Conservation (phyloP, 164 flowering plant genomes). For the Magnolia officinalis region DNA sequence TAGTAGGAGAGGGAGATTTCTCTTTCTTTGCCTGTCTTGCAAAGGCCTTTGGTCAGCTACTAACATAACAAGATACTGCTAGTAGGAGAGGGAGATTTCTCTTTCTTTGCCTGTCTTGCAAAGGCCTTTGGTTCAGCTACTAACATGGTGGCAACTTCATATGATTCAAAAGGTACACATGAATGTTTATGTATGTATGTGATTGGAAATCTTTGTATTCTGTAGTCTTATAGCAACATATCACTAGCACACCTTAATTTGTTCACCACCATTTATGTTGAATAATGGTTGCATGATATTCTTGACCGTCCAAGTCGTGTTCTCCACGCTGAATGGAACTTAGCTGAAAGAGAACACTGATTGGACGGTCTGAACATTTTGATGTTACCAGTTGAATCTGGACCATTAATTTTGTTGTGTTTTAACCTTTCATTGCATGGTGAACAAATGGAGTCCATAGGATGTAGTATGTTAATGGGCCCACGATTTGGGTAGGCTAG, state of each 20-base stretch:
- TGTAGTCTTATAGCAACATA: not conserved
- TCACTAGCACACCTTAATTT: not conserved
- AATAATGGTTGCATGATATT: not conserved
- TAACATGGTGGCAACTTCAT: conserved; percentile 27
- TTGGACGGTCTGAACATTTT: too few species aligned
- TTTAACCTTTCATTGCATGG: too few species aligned
- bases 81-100: conserved; percentile 39
- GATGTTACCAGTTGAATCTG: too few species aligned
- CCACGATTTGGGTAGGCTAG: too few species aligned
- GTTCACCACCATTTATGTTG: not conserved
- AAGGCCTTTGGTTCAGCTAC: conserved; percentile 19
- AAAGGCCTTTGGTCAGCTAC: conserved; percentile 18
- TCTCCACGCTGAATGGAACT: too few species aligned
- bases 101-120: conserved; percentile 27
- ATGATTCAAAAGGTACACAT: conserved; percentile 12
- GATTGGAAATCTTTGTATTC: not conserved
- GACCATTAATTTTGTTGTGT: too few species aligned
- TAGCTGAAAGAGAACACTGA: too few species aligned
- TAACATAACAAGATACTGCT: conserved; percentile 27
- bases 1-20: conserved; percentile 39
- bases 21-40: conserved; percentile 30
- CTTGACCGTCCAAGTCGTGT: too few species aligned
- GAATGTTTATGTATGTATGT: too few species aligned
- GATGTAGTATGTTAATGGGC: too few species aligned
- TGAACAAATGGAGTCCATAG: too few species aligned